Evolutionary conservation across 202 grass and related monocot genomes (phyloP).

Genomic region (Bolboschoenoplectus hybrid): DNA sequence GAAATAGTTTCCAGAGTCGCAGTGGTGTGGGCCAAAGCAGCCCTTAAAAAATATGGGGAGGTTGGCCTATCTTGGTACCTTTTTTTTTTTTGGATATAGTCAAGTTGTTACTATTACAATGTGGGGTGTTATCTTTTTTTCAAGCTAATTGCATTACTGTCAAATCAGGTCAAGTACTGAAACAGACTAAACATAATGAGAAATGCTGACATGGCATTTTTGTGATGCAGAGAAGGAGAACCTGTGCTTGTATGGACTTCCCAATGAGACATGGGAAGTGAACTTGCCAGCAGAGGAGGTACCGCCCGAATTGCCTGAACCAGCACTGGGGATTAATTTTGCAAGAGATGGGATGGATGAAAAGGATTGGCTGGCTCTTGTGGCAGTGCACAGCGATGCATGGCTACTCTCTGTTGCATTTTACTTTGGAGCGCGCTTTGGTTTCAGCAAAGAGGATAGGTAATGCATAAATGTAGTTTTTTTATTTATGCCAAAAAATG

Average conservation of each 20-base stretch:
- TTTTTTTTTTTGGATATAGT: background rate
- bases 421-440: conserved; percentile 94
- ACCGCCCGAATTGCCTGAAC: conserved; percentile 93
- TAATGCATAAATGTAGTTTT: conserved; percentile 26
- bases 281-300: conserved; percentile 91
- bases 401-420: conserved; percentile 86
- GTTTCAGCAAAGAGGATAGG: conserved; percentile 92
- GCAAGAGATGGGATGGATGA: conserved; percentile 94
- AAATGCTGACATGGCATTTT: conserved; percentile 9
- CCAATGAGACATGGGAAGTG: conserved; percentile 96
- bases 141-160: background rate
- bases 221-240: conserved; percentile 89
- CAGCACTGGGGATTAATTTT: conserved; percentile 97
- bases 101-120: background rate
- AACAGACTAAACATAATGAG: background rate
- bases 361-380: conserved; percentile 93
- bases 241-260: conserved; percentile 84
- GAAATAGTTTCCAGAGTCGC: background rate
- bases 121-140: background rate
- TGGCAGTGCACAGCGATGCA: conserved; percentile 88
- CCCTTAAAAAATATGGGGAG: background rate
- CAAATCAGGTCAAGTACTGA: background rate
- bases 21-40: background rate
- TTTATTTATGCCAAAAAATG: background rate
- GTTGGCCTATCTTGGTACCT: background rate